Evolutionary conservation across 192 early-diverging fungal species (phyloP).

Genomic region (Podila minutissima): DNA sequence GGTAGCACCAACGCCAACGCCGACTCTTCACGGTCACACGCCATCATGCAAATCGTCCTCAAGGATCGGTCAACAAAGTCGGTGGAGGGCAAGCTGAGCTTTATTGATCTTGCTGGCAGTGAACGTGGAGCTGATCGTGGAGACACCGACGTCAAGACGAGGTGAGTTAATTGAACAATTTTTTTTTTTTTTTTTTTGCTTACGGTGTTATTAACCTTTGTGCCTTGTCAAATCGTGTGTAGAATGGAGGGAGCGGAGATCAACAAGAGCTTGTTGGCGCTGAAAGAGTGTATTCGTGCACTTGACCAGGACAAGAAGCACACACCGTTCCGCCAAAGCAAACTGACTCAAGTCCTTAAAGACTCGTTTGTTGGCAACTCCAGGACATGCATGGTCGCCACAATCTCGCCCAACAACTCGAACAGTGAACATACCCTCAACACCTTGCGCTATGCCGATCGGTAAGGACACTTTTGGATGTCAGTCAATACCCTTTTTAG

Average conservation of each 20-base stretch:
- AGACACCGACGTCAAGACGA: slow-evolving; percentile 91
- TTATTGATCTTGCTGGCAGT: slow-evolving; percentile 98
- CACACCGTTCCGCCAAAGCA: slow-evolving; percentile 97
- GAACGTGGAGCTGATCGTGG: slow-evolving; percentile 98
- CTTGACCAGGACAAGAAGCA: slow-evolving; percentile 95
- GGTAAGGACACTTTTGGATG: slow-evolving; percentile 49
- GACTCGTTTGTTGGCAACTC: slow-evolving; percentile 99
- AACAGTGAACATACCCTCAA: slow-evolving; percentile 98
- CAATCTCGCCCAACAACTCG: slow-evolving; percentile 93
- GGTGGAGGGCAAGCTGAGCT: slow-evolving; percentile 85
- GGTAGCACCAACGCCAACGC: slow-evolving; percentile 94
- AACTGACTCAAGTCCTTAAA: slow-evolving; percentile 97
- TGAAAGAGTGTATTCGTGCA: slow-evolving; percentile 99
- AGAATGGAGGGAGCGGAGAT: slow-evolving; percentile 99
- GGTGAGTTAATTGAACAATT: slow-evolving; percentile 50
- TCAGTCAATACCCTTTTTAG: not conserved
- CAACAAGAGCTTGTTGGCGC: slow-evolving; percentile 96
- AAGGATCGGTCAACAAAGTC: slow-evolving; percentile 62
- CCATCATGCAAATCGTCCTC: slow-evolving; percentile 93
- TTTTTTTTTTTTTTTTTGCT: not conserved
- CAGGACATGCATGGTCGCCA: slow-evolving; percentile 98
- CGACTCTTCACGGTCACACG: slow-evolving; percentile 96
- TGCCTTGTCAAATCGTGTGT: not conserved
- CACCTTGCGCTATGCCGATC: slow-evolving; percentile 96
- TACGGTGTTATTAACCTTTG: not conserved